Conservation (phyloP, 768 basidiomycete genomes). For the Cyclocybe cylindracea region DNA sequence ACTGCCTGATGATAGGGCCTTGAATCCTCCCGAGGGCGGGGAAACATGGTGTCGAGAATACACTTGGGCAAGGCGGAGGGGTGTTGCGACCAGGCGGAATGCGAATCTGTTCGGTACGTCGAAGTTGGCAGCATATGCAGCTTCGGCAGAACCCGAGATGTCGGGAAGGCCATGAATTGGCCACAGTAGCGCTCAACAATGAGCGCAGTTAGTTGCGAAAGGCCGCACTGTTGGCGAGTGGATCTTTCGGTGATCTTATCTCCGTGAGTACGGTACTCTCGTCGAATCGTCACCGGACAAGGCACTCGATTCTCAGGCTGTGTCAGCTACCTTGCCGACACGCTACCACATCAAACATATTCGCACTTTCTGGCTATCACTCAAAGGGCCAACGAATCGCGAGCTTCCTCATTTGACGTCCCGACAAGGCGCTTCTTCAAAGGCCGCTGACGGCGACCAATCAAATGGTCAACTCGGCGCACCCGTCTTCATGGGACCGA, state of each 20-base stretch:
- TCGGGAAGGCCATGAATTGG: slow-evolving; percentile 24
- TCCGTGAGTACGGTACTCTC: slow-evolving; percentile 34
- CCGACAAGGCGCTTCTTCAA: slow-evolving; percentile 32
- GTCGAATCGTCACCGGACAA: slow-evolving; percentile 41
- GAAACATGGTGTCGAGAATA: slow-evolving; percentile 42
- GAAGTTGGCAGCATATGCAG: slow-evolving; percentile 29
- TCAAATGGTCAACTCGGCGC: slow-evolving; percentile 28
- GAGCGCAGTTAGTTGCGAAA: slow-evolving; percentile 15
- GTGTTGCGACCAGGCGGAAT: slow-evolving; percentile 24
- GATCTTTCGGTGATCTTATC: slow-evolving; percentile 25
- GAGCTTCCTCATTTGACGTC: slow-evolving; percentile 27
- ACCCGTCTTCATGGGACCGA: slow-evolving; percentile 36
- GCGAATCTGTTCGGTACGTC: slow-evolving; percentile 18
- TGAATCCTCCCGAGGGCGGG: slow-evolving; percentile 32
- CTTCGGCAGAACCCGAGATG: slow-evolving; percentile 21
- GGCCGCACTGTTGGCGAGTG: slow-evolving; percentile 24
- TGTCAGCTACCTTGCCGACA: slow-evolving; percentile 6
- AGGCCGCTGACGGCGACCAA: slow-evolving; percentile 30
- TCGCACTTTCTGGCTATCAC: slow-evolving; percentile 22
- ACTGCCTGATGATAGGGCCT: slow-evolving; percentile 36
- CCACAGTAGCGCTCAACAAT: slow-evolving; percentile 31
- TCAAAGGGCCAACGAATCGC: slow-evolving; percentile 20
- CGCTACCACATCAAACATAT: slow-evolving; percentile 20
- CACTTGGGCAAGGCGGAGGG: slow-evolving; percentile 31
- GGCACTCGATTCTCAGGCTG: slow-evolving; percentile 14